Percentiles rank a stretch among this genome's conserved stretches.
Evolutionary conservation across 441 rosid species (phyloP).

Genomic region (Pelargonium cotyledonis): DNA sequence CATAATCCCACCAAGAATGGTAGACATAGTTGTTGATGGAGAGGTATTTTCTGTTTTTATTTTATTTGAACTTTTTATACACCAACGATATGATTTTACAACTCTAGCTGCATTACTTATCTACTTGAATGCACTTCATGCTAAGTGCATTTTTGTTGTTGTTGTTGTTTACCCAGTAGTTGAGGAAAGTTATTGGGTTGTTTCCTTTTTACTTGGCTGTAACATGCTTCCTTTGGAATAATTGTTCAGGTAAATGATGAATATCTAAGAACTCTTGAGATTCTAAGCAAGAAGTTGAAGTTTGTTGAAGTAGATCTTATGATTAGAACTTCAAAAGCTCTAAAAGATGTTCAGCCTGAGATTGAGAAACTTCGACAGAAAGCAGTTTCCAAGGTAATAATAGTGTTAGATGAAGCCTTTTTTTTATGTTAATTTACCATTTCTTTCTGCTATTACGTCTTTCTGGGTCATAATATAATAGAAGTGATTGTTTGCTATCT

Average conservation of each 20-base stretch:
- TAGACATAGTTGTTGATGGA: conserved; percentile 93
- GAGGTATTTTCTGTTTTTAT: conserved; percentile 58
- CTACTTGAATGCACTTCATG: neutral
- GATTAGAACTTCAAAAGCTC: conserved; percentile 79
- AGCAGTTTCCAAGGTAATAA: conserved; percentile 85
- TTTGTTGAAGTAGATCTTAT: conserved; percentile 71
- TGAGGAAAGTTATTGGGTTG: neutral
- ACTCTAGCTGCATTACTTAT: neutral
- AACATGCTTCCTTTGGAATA: conserved; percentile 23
- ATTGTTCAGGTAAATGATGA: conserved; percentile 84
- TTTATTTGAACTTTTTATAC: conserved; percentile 4
- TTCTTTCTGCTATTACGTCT: conserved; percentile 8
- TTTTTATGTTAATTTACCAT: conserved; percentile 11
- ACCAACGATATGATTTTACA: neutral
- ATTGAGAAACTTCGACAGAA: conserved; percentile 96
- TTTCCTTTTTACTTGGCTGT: conserved; percentile 14
- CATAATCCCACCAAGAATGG: conserved; percentile 94
- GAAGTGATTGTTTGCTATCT: neutral
- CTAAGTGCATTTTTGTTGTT: conserved; percentile 5
- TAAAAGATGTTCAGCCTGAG: conserved; percentile 96
- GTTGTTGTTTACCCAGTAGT: conserved; percentile 9
- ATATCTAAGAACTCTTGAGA: conserved; percentile 81
- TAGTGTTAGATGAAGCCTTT: conserved; percentile 18
- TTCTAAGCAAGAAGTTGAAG: conserved; percentile 90
- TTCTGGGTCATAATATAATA: neutral